Percentiles rank a stretch among this genome's conserved stretches.
Conservation (phyloP, 345 rosid genomes). For the Microthlaspi erraticum region DNA sequence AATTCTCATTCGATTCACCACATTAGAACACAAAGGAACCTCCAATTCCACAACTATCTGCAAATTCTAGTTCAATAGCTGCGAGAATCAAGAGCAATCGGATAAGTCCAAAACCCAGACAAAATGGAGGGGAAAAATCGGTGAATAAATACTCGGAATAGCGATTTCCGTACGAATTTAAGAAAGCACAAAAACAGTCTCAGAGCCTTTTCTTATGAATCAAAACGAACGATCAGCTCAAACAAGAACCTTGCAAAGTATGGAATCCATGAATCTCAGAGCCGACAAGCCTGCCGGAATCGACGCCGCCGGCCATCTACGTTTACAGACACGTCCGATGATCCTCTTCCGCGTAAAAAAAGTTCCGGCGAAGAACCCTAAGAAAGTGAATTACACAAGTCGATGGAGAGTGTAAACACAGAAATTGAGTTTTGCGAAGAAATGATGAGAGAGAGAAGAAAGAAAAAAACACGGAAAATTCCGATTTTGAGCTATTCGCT, state of each 20-base stretch:
- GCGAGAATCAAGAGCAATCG: constrained; percentile 22
- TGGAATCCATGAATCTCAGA: constrained; percentile 95
- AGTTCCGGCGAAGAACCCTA: constrained; percentile 26
- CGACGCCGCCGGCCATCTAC: constrained; percentile 54
- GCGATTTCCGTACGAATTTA: not conserved
- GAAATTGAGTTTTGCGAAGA: constrained; percentile 5
- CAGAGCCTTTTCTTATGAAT: not conserved
- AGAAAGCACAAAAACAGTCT: constrained; percentile 6
- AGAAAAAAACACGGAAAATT: not conserved
- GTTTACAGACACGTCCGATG: constrained; percentile 11
- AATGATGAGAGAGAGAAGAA: constrained; percentile 28
- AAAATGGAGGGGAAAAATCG: not conserved
- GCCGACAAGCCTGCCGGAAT: constrained; percentile 59
- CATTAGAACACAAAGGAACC: constrained; percentile 11
- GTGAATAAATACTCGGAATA: not conserved
- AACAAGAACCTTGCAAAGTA: constrained; percentile 63
- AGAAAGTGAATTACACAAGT: constrained; percentile 23
- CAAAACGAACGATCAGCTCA: constrained; percentile 17
- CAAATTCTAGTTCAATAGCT: constrained; percentile 24
- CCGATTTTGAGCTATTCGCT: constrained; percentile 12
- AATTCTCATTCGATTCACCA: not conserved
- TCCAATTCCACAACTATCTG: constrained; percentile 2
- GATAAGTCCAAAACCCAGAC: not conserved
- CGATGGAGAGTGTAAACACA: constrained; percentile 31
- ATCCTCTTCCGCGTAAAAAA: not conserved